Evolutionary conservation across 805 yeast genomes (phyloP), one percentile per base, ranked within the genome.

Genomic region (Metschnikowia chrysomelidarum): DNA sequence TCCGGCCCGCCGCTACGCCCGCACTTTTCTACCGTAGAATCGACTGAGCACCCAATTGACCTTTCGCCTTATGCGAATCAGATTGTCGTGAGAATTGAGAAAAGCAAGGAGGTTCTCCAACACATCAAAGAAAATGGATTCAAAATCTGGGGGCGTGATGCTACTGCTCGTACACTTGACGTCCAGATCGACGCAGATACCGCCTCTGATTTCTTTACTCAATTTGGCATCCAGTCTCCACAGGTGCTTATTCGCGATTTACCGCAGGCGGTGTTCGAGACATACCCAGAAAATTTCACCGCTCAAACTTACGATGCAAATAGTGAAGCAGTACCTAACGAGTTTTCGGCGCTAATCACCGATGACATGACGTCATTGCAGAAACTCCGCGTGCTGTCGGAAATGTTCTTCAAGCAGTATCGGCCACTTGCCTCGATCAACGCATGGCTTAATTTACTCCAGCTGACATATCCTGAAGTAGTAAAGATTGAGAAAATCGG

Each of bases 401-500:
- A 80, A 40, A 43, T 78, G 4, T 87, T 87, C 54, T 87, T 87
- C 57, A 73, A 70, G 42, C 80, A 77, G 32, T 87, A 78, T 59
- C 69, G 89, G 41, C 77, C 82, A 19, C 62, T 86, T 41, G 73
- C 74, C 19, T 73, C 87, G 4, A 80, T 88, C 13, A 71, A 85
- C 49, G 64, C 79, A 1, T 87, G 95, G 94, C 66, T 82, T 44
- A 82, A 77, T 29, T 48, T 79, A 15, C 51, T 87, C 14, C 66
- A 69, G 41, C 69, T 72, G 36, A 71, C 84, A 2, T 85, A 73
- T 54, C 87, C 94, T 0, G 71, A 78, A 7, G 49, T 82, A 7
- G 71, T 86, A n/a, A 59, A 57, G 3, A 56, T 84, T 12, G 87
- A 83, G 53, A 65, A 72, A 49, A 74, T 87, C 11, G 97, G 96